These are phyloP conservation scores for Camellia granthamiana DNA, from an alignment of 148 eudicot genomes.

Conservation along the genomic window DNA sequence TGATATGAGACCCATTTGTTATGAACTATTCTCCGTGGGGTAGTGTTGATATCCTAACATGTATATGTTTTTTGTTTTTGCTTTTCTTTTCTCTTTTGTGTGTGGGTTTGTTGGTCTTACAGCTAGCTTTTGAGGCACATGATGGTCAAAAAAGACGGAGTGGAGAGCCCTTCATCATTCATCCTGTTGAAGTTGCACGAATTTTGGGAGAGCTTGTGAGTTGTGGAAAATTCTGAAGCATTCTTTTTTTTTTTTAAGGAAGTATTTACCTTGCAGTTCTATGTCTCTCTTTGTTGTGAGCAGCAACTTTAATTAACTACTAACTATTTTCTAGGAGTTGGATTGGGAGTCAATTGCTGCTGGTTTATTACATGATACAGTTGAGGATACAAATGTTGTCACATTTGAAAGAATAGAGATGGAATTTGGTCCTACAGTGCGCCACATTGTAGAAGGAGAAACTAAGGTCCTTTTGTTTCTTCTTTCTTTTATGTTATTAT, in stretches of 20 bases:
- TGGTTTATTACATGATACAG: conserved; percentile 96
- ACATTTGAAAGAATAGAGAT: conserved; percentile 84
- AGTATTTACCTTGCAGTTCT: neutral
- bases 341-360: conserved; percentile 99
- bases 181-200: conserved; percentile 98
- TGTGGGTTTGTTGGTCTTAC: conserved; percentile 24
- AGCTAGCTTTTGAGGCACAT: conserved; percentile 98
- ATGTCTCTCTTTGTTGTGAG: conserved; percentile 12
- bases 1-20: neutral
- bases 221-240: conserved; percentile 19
- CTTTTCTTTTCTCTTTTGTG: too few relatives aligned
- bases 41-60: neutral
- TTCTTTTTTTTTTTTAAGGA: conserved; percentile 6
- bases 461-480: conserved; percentile 59
- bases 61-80: neutral
- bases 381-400: conserved; percentile 90
- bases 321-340: conserved; percentile 62
- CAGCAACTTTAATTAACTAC: neutral
- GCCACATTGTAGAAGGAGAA: conserved; percentile 97
- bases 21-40: neutral
- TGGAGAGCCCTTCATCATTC: conserved; percentile 96
- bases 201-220: conserved; percentile 97
- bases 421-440: conserved; percentile 85
- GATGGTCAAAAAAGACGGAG: conserved; percentile 96
- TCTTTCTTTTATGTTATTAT: neutral